phyloP scores from a whole-genome alignment of 345 rosid species.

The Eucalyptus regnans region DNA sequence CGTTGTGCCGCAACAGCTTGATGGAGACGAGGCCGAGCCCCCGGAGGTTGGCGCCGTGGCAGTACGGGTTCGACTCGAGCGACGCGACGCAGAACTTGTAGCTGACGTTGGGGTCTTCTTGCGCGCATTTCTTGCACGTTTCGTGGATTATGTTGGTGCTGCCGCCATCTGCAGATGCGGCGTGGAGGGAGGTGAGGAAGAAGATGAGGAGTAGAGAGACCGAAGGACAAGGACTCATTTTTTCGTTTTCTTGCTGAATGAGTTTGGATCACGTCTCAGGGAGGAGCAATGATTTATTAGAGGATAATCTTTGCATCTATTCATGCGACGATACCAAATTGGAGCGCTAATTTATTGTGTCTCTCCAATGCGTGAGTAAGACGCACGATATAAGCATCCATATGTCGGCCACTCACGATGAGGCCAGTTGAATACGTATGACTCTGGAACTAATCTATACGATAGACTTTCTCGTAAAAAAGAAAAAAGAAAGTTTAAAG shows the following conservation, averaged over 20 bases:
- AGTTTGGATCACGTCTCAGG: not conserved
- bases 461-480: no score
- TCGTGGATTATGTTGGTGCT: not conserved
- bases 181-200: not conserved
- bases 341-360: not conserved
- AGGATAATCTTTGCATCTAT: not conserved
- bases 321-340: not conserved
- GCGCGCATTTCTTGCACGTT: conserved; percentile 36
- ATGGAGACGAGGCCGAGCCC: conserved; percentile 39
- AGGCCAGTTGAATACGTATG: not conserved
- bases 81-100: conserved; percentile 39
- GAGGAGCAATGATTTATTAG: not conserved
- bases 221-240: not conserved
- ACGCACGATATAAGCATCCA: not conserved
- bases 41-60: conserved; percentile 11
- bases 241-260: not conserved
- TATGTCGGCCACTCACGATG: not conserved
- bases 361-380: not conserved
- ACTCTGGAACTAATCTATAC: not conserved
- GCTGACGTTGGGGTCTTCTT: conserved; percentile 30
- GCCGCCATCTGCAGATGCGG: not conserved
- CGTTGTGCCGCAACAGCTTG: conserved; percentile 14
- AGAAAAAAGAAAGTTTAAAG: not conserved
- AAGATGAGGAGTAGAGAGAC: not conserved
- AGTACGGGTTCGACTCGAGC: conserved; percentile 16